A percentile compares a stretch with the other conserved stretches of the same genome.
Conservation (phyloP, 2,329 filamentous ascomycete species). For the Cadophora sp. region DNA sequence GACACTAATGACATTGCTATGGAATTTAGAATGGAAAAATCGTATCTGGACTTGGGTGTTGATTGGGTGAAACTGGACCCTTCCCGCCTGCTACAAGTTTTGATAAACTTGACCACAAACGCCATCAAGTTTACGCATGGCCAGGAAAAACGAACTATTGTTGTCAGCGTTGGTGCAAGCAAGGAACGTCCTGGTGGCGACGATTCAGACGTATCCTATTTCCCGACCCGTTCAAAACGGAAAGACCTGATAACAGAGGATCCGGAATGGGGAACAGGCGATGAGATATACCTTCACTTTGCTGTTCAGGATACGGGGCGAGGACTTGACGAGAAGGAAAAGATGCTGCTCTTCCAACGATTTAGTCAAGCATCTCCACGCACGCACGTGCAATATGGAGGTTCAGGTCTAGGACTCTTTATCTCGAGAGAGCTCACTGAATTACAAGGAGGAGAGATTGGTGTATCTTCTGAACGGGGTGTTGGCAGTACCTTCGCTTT, state of each 20-base stretch:
- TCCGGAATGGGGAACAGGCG: conserved; percentile 69
- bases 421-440: conserved; percentile 81
- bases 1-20: conserved; percentile 75
- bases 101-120: conserved; percentile 84
- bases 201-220: conserved; percentile 47
- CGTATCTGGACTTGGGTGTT: conserved; percentile 67
- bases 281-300: conserved; percentile 74
- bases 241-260: conserved; percentile 40
- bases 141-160: conserved; percentile 60
- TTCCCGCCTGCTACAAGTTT: conserved; percentile 77
- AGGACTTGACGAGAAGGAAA: conserved; percentile 73
- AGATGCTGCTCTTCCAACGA: conserved; percentile 76
- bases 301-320: conserved; percentile 80
- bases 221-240: conserved; percentile 44
- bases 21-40: conserved; percentile 71
- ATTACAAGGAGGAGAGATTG: conserved; percentile 81
- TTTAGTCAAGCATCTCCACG: conserved; percentile 83
- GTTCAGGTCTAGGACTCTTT: conserved; percentile 79
- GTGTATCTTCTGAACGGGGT: conserved; percentile 71
- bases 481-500: conserved; percentile 79
- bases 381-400: conserved; percentile 82
- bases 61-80: conserved; percentile 80
- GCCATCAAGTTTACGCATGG: conserved; percentile 82
- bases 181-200: conserved; percentile 55
- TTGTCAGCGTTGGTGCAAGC: conserved; percentile 48